phyloP scores from a whole-genome alignment of 495 filamentous ascomycete species.

The Cryomyces minteri region DNA sequence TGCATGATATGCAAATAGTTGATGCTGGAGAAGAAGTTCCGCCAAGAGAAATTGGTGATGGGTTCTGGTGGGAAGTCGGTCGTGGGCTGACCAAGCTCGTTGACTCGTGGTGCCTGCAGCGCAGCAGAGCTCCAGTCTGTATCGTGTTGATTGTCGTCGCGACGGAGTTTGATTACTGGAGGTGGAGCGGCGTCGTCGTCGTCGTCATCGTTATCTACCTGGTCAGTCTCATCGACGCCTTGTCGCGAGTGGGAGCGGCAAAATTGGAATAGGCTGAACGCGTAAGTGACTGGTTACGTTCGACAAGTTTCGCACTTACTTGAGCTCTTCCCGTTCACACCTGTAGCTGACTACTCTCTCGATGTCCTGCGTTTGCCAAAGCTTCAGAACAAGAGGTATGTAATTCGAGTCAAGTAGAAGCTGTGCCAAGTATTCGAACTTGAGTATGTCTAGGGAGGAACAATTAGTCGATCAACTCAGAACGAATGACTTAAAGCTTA shows the following conservation, averaged over 20 bases:
- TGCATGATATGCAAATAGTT: constrained; percentile 91
- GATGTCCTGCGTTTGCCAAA: constrained; percentile 82
- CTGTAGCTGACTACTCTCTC: constrained; percentile 73
- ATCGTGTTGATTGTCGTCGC: constrained; percentile 2
- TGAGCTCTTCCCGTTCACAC: constrained; percentile 65
- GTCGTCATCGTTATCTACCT: too few species aligned
- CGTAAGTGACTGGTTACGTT: neutral
- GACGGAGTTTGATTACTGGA: constrained; percentile 27
- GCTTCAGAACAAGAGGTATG: constrained; percentile 75
- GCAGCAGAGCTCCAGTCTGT: too few species aligned
- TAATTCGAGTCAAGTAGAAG: constrained; percentile 88
- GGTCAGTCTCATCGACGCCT: too few species aligned
- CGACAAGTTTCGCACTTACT: constrained; percentile 28
- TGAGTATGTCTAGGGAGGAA: constrained; percentile 52
- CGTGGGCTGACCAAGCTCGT: constrained; percentile 66
- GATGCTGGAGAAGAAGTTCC: constrained; percentile 86
- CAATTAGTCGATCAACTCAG: neutral
- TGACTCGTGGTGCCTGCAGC: constrained; percentile 49
- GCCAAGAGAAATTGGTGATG: constrained; percentile 78
- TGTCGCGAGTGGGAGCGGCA: constrained; percentile 31
- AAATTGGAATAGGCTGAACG: constrained; percentile 60
- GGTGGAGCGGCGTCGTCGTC: too few species aligned
- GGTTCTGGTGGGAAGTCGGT: constrained; percentile 44
- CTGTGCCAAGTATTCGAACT: constrained; percentile 91
- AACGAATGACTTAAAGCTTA: constrained; percentile 26